Conservation (phyloP, 306 rosid genomes). For the Cotoneaster glaucophyllus region DNA sequence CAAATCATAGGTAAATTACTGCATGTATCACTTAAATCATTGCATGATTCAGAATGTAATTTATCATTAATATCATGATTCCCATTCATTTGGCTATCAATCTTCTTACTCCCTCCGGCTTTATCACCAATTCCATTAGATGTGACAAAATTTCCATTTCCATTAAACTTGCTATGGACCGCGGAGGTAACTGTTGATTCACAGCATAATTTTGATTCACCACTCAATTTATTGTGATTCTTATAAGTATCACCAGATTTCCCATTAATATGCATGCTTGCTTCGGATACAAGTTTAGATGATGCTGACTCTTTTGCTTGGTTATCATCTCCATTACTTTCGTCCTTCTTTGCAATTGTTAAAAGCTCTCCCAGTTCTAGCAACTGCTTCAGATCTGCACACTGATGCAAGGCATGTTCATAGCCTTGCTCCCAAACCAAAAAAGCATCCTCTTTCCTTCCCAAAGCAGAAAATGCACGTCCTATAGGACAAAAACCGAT, state of each 20-base stretch:
- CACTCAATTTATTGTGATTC: constrained; percentile 22
- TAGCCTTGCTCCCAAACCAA: constrained; percentile 88
- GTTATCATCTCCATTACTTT: constrained; percentile 20
- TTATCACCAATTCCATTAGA: constrained; percentile 38
- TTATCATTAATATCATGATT: constrained; percentile 42
- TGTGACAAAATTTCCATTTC: constrained; percentile 30
- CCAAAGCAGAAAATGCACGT: constrained; percentile 61
- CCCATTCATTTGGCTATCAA: constrained; percentile 42
- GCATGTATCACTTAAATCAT: constrained; percentile 53
- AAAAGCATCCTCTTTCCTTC: constrained; percentile 76
- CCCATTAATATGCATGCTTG: constrained; percentile 24
- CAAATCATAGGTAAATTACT: constrained; percentile 46
- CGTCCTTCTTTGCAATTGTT: constrained; percentile 43
- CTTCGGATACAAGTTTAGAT: constrained; percentile 24
- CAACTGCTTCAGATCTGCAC: constrained; percentile 82
- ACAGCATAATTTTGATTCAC: constrained; percentile 31
- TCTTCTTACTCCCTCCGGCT: constrained; percentile 32
- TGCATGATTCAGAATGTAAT: constrained; percentile 53
- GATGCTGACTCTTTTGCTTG: constrained; percentile 18
- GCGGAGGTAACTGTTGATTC: constrained; percentile 38
- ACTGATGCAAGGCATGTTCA: constrained; percentile 56
- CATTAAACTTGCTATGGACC: constrained; percentile 33
- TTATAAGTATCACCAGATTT: constrained; percentile 25
- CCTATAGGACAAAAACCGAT: constrained; percentile 39
- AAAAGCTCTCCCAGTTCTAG: constrained; percentile 83